Base-by-base conservation (phyloP, 2,329 filamentous ascomycete species). In the Coniochaeta hoffmannii region DNA sequence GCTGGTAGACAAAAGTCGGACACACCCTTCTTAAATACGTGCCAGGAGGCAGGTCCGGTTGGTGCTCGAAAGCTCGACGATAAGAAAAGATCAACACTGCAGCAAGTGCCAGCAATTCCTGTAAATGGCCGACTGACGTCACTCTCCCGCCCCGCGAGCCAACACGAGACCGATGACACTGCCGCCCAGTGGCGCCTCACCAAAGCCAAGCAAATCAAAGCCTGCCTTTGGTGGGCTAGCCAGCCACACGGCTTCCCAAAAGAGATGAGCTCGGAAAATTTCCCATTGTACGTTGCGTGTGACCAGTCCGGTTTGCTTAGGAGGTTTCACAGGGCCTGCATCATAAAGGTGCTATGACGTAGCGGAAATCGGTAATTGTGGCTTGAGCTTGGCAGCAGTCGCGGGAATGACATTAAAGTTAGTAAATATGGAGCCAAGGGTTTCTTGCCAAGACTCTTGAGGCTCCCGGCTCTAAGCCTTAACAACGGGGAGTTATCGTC, bases 1-100 rank as follows among this genome's bases (percentile, higher is more conserved):
- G 36, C 17, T 41, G 36, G 17, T 4, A 22, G 22, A 46, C 24
- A 26, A 26, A 32, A 46, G 41, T 15, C 11, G 41, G 41, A 22
- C 19, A 46, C 19, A 28, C 6, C n/a, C n/a, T 24, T 46, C 41
- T 46, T 46, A 46, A 46, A 46, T 46, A 46, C 26, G 41, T 46
- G 6, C 41, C 15, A 3, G 12, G 15, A 15, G 41, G 22, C 41
- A 46, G 12, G 41, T 46, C 41, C 26, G 41, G 41, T 46, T 46
- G 41, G 41, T 46, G 41, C 41, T 46, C 22, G 41, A 46, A 46
- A 2, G 6, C 22, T 24, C 41, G n/a, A 26, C 41, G 41, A 46
- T 46, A 46, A 46, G 24, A 28, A n/a, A 46, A 46, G 41, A 46
- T 46, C 41, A 46, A 46, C 41, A 46, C 41, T 46, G 41, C 41